Conservation (phyloP, 371 early-diverging fungal genomes). For the Mucor indicus region DNA sequence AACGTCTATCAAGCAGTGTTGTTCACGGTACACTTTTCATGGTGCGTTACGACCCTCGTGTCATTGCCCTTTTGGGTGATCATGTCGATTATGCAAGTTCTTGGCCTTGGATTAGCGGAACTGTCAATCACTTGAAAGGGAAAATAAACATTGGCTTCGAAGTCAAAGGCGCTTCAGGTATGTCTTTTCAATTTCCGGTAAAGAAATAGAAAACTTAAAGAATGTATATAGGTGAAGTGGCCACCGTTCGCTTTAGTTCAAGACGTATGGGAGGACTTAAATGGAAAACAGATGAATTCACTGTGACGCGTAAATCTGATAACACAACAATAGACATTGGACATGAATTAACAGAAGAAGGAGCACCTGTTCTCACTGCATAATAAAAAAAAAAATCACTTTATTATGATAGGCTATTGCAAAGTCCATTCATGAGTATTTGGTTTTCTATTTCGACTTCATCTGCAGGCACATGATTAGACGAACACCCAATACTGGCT, state of each 20-base stretch:
- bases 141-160: conserved; percentile 58
- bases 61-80: conserved; percentile 55
- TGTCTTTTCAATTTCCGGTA: too few species aligned
- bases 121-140: conserved; percentile 69
- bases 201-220: neutral
- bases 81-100: conserved; percentile 56
- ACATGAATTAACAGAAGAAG: conserved; percentile 35
- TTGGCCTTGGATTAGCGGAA: conserved; percentile 70
- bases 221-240: conserved; percentile 31
- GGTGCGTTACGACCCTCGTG: conserved; percentile 58
- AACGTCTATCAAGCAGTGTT: conserved; percentile 60
- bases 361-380: conserved; percentile 21
- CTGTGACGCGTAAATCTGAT: conserved; percentile 35
- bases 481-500: conserved; percentile 27
- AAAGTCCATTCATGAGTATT: conserved; percentile 39
- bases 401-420: conserved; percentile 15
- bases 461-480: conserved; percentile 46
- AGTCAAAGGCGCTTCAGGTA: conserved; percentile 56
- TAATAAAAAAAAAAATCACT: conserved; percentile 4
- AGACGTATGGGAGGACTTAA: conserved; percentile 29
- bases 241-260: conserved; percentile 41
- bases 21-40: conserved; percentile 65
- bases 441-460: conserved; percentile 50
- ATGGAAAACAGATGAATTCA: conserved; percentile 41
- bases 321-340: conserved; percentile 33